Evolutionary conservation across 2,329 filamentous ascomycete species (phyloP), one percentile per base, ranked within the genome.

Genomic region (Exophiala dermatitidis): DNA sequence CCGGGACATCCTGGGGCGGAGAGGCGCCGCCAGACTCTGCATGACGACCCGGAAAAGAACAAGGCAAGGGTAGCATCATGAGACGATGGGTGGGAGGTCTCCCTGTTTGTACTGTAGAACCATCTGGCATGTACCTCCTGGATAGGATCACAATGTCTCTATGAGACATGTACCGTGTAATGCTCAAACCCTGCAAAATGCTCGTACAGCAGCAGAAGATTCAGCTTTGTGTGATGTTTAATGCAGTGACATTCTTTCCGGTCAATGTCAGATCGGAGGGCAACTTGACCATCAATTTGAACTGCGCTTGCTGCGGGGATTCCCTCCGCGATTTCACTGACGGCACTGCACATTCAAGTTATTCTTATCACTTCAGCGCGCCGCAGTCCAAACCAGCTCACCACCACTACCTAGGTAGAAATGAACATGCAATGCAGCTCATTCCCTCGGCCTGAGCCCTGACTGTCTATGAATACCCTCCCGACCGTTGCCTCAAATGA

Each of bases 31-130:
- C 60, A 64, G 53, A 69, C 68, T 34, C 64, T 68, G 50, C 68
- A 70, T 58, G 74, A 76, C 46, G 73, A 76, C 47, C 65, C 68
- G 40, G 63, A 66, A 43, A 67, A 65, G 30, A 73, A 73, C 52
- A 73, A 72, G 63, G 67, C 65, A 51, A 74, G 72, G 62, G 64
- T 60, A 44, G 54, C 64, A 51, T 63, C 65, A 58, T 69, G 65
- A 60, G 70, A 63, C 19, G 19, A n/a, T 10, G 12, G 29, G 30
- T 41, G 9, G 32, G 6, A 8, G 32, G 44, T 12, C 10, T 50
- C 52, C 52, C 47, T 19, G 19, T 19, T 19, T 19, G 12, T 26
- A 44, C 19, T 57, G 55, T 57, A 57, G 51, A 30, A 57, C 42
- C 50, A 57, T 46, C 6, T 50, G 40, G 19, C 41, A 46, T 44